A percentile compares a stretch with the other conserved stretches of the same genome.
phyloP scores from a whole-genome alignment of 2,329 filamentous ascomycete genomes.

The Aspergillus aculeatus region DNA sequence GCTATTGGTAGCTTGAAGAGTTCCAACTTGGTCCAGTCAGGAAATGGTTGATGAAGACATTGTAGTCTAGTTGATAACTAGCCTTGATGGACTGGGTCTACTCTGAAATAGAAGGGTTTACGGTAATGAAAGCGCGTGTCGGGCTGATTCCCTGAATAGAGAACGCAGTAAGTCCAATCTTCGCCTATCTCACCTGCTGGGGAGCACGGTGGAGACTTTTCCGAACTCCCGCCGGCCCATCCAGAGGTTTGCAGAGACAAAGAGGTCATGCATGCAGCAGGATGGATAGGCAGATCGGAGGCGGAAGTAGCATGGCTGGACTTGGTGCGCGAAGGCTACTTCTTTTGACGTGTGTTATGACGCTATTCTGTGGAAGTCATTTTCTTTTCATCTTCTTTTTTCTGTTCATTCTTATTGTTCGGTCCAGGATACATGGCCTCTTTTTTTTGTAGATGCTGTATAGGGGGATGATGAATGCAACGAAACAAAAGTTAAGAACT shows the following conservation, averaged over 20 bases:
- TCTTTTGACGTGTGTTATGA: slow-evolving; percentile 34
- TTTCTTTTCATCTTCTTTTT: slow-evolving; percentile 23
- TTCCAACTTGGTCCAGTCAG: slow-evolving; percentile 14
- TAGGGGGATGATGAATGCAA: slow-evolving; percentile 17
- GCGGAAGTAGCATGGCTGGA: slow-evolving; percentile 27
- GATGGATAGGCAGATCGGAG: slow-evolving; percentile 19
- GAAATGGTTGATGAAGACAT: slow-evolving; percentile 14
- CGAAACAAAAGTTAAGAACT: slow-evolving; percentile 4
- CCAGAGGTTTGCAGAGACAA: slow-evolving; percentile 9
- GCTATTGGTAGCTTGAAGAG: slow-evolving; percentile 11
- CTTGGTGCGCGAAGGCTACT: slow-evolving; percentile 25
- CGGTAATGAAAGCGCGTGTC: slow-evolving; percentile 31
- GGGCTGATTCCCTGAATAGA: slow-evolving; percentile 34
- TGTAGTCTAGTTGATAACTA: slow-evolving; percentile 19
- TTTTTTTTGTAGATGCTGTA: slow-evolving; percentile 26
- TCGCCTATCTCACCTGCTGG: slow-evolving; percentile 16
- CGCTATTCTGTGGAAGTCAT: slow-evolving; percentile 30
- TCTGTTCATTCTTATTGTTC: slow-evolving; percentile 24
- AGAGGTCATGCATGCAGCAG: slow-evolving; percentile 12
- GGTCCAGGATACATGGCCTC: slow-evolving; percentile 22
- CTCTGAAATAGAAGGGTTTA: slow-evolving; percentile 22
- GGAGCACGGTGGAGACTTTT: slow-evolving; percentile 9
- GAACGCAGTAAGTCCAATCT: slow-evolving; percentile 27
- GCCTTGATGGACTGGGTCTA: slow-evolving; percentile 18
- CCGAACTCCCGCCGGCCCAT: slow-evolving; percentile 4